These are phyloP conservation scores for Silybum marianum DNA, from an alignment of 129 eudicot species.

Conservation along the genomic window DNA sequence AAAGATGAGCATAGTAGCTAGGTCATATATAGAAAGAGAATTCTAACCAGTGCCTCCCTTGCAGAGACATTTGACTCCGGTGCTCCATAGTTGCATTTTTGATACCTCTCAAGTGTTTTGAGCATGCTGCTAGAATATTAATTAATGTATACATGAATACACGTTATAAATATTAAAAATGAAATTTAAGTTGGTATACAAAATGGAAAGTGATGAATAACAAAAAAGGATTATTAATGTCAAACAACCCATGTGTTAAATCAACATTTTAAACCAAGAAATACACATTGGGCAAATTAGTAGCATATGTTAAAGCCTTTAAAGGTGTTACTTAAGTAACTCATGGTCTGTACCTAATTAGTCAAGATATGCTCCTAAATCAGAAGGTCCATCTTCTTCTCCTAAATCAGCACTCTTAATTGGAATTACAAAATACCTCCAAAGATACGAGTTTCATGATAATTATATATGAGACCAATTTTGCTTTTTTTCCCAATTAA, in stretches of 20 bases:
- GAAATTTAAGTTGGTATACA: neutral
- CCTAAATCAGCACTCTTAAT: no score
- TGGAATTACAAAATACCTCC: no score
- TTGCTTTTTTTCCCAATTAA: neutral
- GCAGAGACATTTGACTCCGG: conserved; percentile 75
- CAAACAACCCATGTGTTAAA: neutral
- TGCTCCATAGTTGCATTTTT: conserved; percentile 93
- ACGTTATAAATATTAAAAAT: neutral
- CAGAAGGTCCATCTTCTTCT: no score
- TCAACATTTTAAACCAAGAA: neutral
- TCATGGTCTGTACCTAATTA: conserved; percentile 9
- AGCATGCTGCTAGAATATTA: conserved; percentile 70
- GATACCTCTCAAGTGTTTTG: conserved; percentile 89
- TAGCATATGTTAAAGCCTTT: neutral
- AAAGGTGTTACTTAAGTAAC: neutral
- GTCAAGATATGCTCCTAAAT: neutral
- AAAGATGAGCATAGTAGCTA: neutral
- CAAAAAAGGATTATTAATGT: neutral
- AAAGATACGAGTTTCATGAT: no score
- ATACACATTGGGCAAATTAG: neutral
- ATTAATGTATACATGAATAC: neutral
- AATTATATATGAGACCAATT: neutral
- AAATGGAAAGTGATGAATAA: neutral
- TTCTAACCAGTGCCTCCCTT: conserved; percentile 75
- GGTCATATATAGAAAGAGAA: neutral